phyloP scores from a whole-genome alignment of 2,329 filamentous ascomycete species.

The Pseudocercospora macadamiae region DNA sequence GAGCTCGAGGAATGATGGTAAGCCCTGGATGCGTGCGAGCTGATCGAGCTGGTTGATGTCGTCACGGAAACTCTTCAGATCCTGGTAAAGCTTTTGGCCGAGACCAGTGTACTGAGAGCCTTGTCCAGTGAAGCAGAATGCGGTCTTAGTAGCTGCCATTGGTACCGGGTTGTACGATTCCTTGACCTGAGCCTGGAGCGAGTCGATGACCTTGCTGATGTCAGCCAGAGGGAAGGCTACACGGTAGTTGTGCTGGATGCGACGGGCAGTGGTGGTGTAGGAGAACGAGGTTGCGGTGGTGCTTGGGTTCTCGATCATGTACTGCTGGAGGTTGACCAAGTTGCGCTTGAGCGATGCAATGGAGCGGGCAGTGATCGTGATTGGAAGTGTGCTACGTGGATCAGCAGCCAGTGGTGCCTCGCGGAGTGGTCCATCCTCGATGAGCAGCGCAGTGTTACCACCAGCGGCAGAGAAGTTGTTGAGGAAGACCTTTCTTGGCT shows the following conservation, averaged over 20 bases:
- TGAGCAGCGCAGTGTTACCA: slow-evolving; percentile 57
- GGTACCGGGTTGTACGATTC: slow-evolving; percentile 56
- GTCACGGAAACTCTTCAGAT: slow-evolving; percentile 51
- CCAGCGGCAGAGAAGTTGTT: slow-evolving; percentile 59
- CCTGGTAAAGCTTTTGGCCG: slow-evolving; percentile 54
- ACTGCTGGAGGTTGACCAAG: slow-evolving; percentile 51
- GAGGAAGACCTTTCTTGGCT: slow-evolving; percentile 54
- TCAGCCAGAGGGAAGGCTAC: slow-evolving; percentile 52
- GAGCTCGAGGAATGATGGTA: slow-evolving; percentile 55
- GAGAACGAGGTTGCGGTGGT: slow-evolving; percentile 53
- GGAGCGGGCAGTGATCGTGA: slow-evolving; percentile 55
- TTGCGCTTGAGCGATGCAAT: slow-evolving; percentile 57
- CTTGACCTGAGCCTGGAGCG: slow-evolving; percentile 52
- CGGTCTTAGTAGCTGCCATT: slow-evolving; percentile 55
- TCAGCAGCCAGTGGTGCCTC: slow-evolving; percentile 47
- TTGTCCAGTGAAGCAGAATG: slow-evolving; percentile 57
- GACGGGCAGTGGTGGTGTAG: slow-evolving; percentile 57
- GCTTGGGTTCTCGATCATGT: slow-evolving; percentile 49
- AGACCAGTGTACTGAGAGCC: slow-evolving; percentile 57
- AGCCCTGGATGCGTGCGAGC: slow-evolving; percentile 48
- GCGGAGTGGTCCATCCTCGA: slow-evolving; percentile 54
- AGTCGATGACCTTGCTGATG: slow-evolving; percentile 50
- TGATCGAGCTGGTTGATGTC: slow-evolving; percentile 56
- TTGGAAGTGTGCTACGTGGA: slow-evolving; percentile 50
- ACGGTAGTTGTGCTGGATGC: slow-evolving; percentile 58